Percentiles rank a stretch among this genome's conserved stretches.
Evolutionary conservation across 495 filamentous ascomycete genomes (phyloP).

Genomic region (Daldinia concentrica): DNA sequence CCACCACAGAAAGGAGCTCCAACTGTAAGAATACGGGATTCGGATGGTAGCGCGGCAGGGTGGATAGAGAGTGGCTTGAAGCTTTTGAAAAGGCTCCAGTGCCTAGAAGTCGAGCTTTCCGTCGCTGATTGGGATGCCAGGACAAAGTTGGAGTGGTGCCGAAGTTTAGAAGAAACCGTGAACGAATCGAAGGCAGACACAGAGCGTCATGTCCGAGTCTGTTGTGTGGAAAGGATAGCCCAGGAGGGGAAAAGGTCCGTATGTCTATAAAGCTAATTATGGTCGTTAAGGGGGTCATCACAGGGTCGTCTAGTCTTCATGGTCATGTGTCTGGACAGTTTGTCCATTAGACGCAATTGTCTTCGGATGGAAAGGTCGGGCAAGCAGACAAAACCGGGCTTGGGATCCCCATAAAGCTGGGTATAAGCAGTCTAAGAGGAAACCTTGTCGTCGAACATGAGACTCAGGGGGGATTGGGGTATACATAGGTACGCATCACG

Average conservation of each 20-base stretch:
- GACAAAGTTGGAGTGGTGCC: slow-evolving; percentile 34
- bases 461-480: not conserved
- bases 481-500: not conserved
- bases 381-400: not conserved
- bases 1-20: slow-evolving; percentile 30
- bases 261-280: not conserved
- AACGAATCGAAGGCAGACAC: slow-evolving; percentile 23
- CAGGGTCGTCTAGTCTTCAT: not conserved
- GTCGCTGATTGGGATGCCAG: slow-evolving; percentile 37
- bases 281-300: not conserved
- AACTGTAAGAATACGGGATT: slow-evolving; percentile 19
- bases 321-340: not conserved
- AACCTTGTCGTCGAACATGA: not conserved
- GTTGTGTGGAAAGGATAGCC: slow-evolving; percentile 30
- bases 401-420: not conserved
- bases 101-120: slow-evolving; percentile 44
- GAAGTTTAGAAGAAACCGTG: slow-evolving; percentile 26
- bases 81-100: slow-evolving; percentile 29
- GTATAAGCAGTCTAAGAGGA: not conserved
- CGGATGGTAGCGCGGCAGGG: slow-evolving; percentile 25
- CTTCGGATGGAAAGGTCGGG: not conserved
- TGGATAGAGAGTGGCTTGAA: slow-evolving; percentile 30
- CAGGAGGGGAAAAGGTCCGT: not conserved
- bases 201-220: slow-evolving; percentile 25
- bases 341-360: not conserved